Evolutionary conservation across 208 protist genomes (phyloP).

Genomic region (Tetramitus jugosus): DNA sequence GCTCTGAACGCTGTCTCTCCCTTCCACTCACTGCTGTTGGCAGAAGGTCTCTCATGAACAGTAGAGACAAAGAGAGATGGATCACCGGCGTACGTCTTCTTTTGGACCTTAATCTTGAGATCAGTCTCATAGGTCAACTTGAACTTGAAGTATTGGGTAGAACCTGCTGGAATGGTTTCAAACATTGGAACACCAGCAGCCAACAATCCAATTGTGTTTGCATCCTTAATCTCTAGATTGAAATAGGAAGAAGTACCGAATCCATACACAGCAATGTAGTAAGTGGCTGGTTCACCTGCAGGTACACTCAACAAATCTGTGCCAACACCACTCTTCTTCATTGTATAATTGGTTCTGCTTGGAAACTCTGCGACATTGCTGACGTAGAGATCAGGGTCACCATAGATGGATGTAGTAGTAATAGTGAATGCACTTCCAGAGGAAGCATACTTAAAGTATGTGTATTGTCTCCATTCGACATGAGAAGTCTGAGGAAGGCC

Average conservation of each 20-base stretch:
- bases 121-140: background rate
- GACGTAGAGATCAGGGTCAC: slow-evolving; percentile 4
- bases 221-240: too few relatives aligned
- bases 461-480: background rate
- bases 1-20: too few relatives aligned
- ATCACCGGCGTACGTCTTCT: background rate
- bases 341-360: background rate
- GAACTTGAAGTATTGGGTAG: background rate
- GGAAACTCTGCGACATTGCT: background rate
- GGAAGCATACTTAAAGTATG: background rate
- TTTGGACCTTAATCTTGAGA: background rate
- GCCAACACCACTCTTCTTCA: background rate
- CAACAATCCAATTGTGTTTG: too few relatives aligned
- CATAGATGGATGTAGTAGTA: background rate
- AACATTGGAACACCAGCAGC: too few relatives aligned
- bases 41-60: background rate
- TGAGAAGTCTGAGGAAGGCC: background rate
- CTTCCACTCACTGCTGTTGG: background rate
- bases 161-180: background rate
- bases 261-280: background rate
- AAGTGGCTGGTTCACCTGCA: background rate
- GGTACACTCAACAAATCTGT: background rate
- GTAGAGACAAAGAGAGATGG: slow-evolving; percentile 7
- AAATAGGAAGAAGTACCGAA: background rate
- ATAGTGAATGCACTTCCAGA: background rate